These are phyloP conservation scores for Saturnispora sekii DNA, from an alignment of 805 yeast genomes.

Conservation along the genomic window DNA sequence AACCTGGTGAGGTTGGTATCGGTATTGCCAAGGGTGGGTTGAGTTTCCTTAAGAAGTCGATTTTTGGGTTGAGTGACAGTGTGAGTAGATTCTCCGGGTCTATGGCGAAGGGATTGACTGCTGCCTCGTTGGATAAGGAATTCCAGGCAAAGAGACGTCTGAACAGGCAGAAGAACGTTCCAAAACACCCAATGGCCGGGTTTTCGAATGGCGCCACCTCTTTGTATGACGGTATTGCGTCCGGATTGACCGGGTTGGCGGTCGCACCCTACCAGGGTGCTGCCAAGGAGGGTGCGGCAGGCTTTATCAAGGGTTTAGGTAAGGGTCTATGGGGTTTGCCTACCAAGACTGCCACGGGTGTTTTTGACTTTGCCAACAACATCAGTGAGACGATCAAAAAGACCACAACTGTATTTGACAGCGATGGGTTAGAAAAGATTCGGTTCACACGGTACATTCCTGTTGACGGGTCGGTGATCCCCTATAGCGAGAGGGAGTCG, in stretches of 20 bases:
- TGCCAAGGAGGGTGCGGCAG: slow-evolving; percentile 76
- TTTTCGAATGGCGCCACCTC: slow-evolving; percentile 82
- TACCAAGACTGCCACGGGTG: slow-evolving; percentile 91
- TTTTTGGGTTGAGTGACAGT: slow-evolving; percentile 91
- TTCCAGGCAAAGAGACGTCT: slow-evolving; percentile 81
- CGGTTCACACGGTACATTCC: slow-evolving; percentile 74
- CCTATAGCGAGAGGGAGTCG: slow-evolving; percentile 72
- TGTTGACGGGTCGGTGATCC: slow-evolving; percentile 61
- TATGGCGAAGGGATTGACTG: slow-evolving; percentile 86
- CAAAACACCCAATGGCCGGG: slow-evolving; percentile 79
- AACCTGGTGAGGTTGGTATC: slow-evolving; percentile 93
- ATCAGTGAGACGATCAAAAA: slow-evolving; percentile 89
- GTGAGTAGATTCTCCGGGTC: slow-evolving; percentile 89
- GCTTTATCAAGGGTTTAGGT: slow-evolving; percentile 90
- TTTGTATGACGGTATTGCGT: slow-evolving; percentile 72
- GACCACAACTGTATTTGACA: slow-evolving; percentile 84
- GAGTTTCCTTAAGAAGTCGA: slow-evolving; percentile 88
- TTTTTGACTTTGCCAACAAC: slow-evolving; percentile 85
- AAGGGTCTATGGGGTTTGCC: slow-evolving; percentile 94
- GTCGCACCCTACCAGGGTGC: slow-evolving; percentile 89
- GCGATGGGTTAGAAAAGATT: slow-evolving; percentile 64
- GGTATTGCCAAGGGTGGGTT: slow-evolving; percentile 94
- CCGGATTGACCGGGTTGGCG: slow-evolving; percentile 88
- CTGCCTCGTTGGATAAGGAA: slow-evolving; percentile 75
- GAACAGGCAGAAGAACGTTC: slow-evolving; percentile 65